Evolutionary conservation across 1,284 basidiomycete species (phyloP).

Genomic region (Heterobasidion annosum): DNA sequence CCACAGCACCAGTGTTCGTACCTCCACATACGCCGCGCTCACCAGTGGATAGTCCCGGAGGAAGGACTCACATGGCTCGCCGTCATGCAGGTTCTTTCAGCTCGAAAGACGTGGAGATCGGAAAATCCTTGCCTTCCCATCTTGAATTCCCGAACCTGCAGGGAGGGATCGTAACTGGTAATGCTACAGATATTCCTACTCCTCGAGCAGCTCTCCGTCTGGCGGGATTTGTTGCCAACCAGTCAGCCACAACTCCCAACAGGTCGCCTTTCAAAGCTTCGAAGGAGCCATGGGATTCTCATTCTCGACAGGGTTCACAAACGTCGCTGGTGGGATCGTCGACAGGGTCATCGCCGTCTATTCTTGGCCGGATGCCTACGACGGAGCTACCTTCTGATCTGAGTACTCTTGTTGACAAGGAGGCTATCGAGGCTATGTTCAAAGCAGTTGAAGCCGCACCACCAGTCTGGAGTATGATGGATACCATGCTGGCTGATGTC

Average conservation of each 20-base stretch:
- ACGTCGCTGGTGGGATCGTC: conserved; percentile 40
- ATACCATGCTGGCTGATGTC: conserved; percentile 43
- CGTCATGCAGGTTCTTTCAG: conserved; percentile 92
- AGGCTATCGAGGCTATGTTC: conserved; percentile 61
- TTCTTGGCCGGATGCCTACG: conserved; percentile 13
- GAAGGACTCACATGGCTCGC: conserved; percentile 39
- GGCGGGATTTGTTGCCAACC: conserved; percentile 7
- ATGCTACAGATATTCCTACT: conserved; percentile 26
- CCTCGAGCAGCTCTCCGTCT: conserved; percentile 32
- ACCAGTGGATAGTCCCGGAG: conserved; percentile 7
- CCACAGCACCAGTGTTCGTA: conserved; percentile 12
- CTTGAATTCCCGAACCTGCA: conserved; percentile 25
- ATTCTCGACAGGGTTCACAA: conserved; percentile 53
- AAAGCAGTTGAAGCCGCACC: conserved; percentile 63
- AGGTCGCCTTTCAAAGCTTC: conserved; percentile 3
- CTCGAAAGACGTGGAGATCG: conserved; percentile 83
- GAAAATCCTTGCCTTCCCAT: conserved; percentile 69
- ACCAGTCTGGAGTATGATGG: conserved; percentile 63
- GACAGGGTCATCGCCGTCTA: conserved; percentile 28
- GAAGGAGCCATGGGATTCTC: conserved; percentile 18
- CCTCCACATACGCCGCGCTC: conserved; percentile 8
- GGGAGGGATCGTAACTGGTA: conserved; percentile 14
- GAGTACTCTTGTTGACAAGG: conserved; percentile 55
- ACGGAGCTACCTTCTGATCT: conserved; percentile 30
- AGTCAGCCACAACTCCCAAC: background rate